phyloP scores from a whole-genome alignment of 305 asterid species.

The Ilex paraguariensis region DNA sequence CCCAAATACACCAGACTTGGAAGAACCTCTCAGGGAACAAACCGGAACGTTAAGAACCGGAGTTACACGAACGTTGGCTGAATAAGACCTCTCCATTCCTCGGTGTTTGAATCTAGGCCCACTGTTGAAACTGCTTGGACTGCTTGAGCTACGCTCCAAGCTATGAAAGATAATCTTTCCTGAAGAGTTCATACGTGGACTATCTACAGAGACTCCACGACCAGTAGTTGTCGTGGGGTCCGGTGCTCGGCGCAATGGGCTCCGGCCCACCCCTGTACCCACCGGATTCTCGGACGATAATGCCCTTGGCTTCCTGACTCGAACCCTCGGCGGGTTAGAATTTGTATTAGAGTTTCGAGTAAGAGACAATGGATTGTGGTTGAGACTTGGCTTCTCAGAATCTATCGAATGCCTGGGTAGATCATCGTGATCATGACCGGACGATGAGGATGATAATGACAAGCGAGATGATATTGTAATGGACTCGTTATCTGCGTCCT shows the following conservation, averaged over 20 bases:
- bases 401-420: slow-evolving; percentile 12
- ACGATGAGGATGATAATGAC: slow-evolving; percentile 11
- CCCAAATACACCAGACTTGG: slow-evolving; percentile 44
- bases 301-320: slow-evolving; percentile 22
- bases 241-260: slow-evolving; percentile 7
- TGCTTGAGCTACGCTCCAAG: slow-evolving; percentile 37
- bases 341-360: background rate
- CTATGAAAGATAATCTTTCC: slow-evolving; percentile 35
- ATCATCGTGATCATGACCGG: slow-evolving; percentile 24
- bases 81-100: slow-evolving; percentile 31
- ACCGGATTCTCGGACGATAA: slow-evolving; percentile 32
- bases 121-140: slow-evolving; percentile 29
- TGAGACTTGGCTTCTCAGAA: slow-evolving; percentile 15
- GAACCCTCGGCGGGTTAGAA: slow-evolving; percentile 10
- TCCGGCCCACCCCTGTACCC: slow-evolving; percentile 6
- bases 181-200: slow-evolving; percentile 32
- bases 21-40: slow-evolving; percentile 28
- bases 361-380: background rate
- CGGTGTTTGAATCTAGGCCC: slow-evolving; percentile 22
- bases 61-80: slow-evolving; percentile 23
- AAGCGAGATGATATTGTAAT: slow-evolving; percentile 16
- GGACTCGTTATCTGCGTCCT: slow-evolving; percentile 17
- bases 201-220: slow-evolving; percentile 21
- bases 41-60: slow-evolving; percentile 39
- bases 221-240: background rate